These are phyloP conservation scores for Ricinus communis DNA, from an alignment of 345 rosid species.

Conservation along the genomic window DNA sequence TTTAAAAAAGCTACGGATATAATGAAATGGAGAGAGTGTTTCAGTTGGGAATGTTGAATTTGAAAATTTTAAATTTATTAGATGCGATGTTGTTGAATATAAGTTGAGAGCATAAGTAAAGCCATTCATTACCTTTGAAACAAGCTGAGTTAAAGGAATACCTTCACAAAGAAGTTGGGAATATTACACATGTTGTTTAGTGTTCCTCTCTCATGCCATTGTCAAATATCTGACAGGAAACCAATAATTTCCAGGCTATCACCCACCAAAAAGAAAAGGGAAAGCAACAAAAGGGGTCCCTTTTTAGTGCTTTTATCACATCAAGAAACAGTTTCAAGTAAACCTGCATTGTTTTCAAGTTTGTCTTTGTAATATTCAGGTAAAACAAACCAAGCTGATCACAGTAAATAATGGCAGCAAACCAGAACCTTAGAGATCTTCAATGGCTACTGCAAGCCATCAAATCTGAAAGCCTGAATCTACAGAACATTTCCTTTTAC, in stretches of 20 bases:
- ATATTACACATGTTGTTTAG: not conserved
- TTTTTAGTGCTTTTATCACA: not conserved
- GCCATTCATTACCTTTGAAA: slow-evolving; percentile 21
- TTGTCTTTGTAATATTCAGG: not conserved
- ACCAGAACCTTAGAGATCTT: slow-evolving; percentile 54
- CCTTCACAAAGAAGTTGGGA: slow-evolving; percentile 26
- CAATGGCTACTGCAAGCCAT: slow-evolving; percentile 62
- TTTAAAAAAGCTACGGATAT: too few species aligned
- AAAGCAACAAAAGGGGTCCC: not conserved
- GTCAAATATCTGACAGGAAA: not conserved
- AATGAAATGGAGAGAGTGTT: too few species aligned
- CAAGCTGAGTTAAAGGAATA: slow-evolving; percentile 11
- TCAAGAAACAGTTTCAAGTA: not conserved
- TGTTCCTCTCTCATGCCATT: not conserved
- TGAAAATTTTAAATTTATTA: not conserved
- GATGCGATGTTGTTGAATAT: too few species aligned
- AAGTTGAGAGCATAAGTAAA: slow-evolving; percentile 8
- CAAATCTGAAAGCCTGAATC: slow-evolving; percentile 48
- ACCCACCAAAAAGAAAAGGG: not conserved
- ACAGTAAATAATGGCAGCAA: slow-evolving; percentile 47
- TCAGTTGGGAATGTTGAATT: not conserved
- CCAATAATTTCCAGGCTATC: not conserved
- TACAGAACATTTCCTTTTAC: slow-evolving; percentile 62
- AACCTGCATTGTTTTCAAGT: not conserved
- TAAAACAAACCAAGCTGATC: not conserved